Evolutionary conservation across 495 filamentous ascomycete genomes (phyloP).

Genomic region (Penicillium daleae): DNA sequence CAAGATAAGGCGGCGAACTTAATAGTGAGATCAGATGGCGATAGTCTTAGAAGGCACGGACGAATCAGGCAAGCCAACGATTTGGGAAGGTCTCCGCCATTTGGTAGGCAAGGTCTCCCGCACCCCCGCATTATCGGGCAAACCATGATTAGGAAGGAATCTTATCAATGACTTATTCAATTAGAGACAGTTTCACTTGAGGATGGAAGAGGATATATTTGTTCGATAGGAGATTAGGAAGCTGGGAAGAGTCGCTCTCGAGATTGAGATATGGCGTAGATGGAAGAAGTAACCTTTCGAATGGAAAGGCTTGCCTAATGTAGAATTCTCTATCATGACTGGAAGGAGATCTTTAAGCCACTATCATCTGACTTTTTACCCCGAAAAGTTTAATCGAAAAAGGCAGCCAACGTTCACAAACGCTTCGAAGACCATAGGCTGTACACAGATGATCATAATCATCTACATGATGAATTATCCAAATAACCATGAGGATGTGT

Average conservation of each 20-base stretch:
- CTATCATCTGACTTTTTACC: not conserved
- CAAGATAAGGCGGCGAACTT: not conserved
- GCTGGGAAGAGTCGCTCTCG: not conserved
- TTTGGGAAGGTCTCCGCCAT: not conserved
- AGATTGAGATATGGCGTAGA: not conserved
- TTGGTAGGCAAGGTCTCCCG: not conserved
- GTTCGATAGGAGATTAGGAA: not conserved
- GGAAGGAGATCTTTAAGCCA: not conserved
- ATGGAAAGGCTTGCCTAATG: not conserved
- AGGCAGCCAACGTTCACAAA: not conserved
- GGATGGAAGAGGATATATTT: not conserved
- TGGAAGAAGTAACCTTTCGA: not conserved
- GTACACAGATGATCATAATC: not conserved
- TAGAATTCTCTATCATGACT: not conserved
- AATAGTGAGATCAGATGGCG: not conserved
- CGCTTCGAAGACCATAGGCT: not conserved
- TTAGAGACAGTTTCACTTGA: not conserved
- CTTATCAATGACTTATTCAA: not conserved
- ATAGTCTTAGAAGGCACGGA: not conserved
- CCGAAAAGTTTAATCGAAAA: not conserved
- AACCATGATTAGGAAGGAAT: not conserved
- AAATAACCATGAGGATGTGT: not conserved
- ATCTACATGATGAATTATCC: not conserved
- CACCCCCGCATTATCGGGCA: not conserved
- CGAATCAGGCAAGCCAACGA: not conserved